A percentile compares a stretch with the other conserved stretches of the same genome.
These are phyloP conservation scores for Cordyceps fumosorosea DNA, from an alignment of 2,329 filamentous ascomycete species.

Conservation along the genomic window DNA sequence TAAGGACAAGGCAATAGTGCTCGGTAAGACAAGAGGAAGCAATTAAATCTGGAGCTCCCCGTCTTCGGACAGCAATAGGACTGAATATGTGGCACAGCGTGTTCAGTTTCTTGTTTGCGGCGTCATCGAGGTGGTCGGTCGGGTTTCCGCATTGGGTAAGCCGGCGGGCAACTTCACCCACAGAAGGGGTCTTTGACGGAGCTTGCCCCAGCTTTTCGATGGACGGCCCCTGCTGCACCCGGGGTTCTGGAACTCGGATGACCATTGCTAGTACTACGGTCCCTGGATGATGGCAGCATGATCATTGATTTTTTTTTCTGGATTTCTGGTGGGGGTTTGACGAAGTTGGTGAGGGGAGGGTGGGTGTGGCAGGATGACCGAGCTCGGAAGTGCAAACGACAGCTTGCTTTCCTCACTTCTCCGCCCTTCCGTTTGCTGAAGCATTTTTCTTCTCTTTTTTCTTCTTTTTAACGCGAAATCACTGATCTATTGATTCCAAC, in stretches of 20 bases:
- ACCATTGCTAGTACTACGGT: constrained; percentile 1
- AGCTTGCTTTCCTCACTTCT: neutral
- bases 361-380: constrained; percentile 7
- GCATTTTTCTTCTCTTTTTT: neutral
- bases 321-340: constrained; percentile 3
- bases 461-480: constrained; percentile 1
- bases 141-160: constrained; percentile 15
- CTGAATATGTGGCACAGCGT: neutral
- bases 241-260: constrained; percentile 7
- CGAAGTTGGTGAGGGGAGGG: neutral
- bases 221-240: neutral
- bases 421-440: neutral
- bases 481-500: neutral
- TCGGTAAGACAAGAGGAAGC: neutral
- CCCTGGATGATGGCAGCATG: constrained; percentile 8
- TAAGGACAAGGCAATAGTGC: neutral
- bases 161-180: constrained; percentile 5
- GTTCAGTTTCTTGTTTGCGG: neutral
- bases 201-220: constrained; percentile 10
- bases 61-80: neutral
- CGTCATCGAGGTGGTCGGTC: neutral
- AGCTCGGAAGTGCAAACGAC: constrained; percentile 1
- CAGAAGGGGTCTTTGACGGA: neutral
- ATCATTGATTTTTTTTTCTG: neutral
- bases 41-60: constrained; percentile 8